Evolutionary conservation across 768 basidiomycete species (phyloP).

Genomic region (Holtermannia corniformis): DNA sequence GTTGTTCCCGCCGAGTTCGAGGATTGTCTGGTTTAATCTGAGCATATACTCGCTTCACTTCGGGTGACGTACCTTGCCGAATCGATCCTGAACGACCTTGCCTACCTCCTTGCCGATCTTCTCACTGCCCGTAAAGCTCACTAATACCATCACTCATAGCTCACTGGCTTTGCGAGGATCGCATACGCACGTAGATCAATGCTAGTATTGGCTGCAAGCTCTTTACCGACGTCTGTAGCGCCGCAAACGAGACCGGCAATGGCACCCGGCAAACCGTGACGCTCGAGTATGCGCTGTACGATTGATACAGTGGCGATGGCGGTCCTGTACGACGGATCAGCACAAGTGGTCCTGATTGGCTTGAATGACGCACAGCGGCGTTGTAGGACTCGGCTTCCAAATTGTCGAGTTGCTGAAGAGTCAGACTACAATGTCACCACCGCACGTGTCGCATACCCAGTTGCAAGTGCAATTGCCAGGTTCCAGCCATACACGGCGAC

Average conservation of each 20-base stretch:
- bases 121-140: slow-evolving; percentile 94
- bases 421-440: no score
- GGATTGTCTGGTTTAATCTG: slow-evolving; percentile 44
- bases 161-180: no score
- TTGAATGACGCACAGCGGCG: slow-evolving; percentile 55
- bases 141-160: slow-evolving; percentile 47
- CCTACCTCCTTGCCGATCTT: slow-evolving; percentile 76
- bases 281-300: slow-evolving; percentile 66
- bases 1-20: slow-evolving; percentile 94
- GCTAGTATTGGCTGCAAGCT: slow-evolving; percentile 59
- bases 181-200: slow-evolving; percentile 63
- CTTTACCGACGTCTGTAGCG: slow-evolving; percentile 67
- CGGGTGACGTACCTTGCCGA: slow-evolving; percentile 56
- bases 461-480: slow-evolving; percentile 62
- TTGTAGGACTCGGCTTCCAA: slow-evolving; percentile 90
- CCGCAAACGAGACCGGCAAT: slow-evolving; percentile 75
- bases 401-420: slow-evolving; percentile 85
- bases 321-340: slow-evolving; percentile 3
- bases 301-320: slow-evolving; percentile 86
- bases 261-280: slow-evolving; percentile 73
- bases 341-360: no score
- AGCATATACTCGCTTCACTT: not conserved
- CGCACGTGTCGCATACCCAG: slow-evolving; percentile 20
- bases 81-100: slow-evolving; percentile 72
- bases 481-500: slow-evolving; percentile 55